Percentiles rank a stretch among this genome's conserved stretches.
These are phyloP conservation scores for Xylaria sp. DNA, from an alignment of 2,329 filamentous ascomycete species.

Conservation along the genomic window DNA sequence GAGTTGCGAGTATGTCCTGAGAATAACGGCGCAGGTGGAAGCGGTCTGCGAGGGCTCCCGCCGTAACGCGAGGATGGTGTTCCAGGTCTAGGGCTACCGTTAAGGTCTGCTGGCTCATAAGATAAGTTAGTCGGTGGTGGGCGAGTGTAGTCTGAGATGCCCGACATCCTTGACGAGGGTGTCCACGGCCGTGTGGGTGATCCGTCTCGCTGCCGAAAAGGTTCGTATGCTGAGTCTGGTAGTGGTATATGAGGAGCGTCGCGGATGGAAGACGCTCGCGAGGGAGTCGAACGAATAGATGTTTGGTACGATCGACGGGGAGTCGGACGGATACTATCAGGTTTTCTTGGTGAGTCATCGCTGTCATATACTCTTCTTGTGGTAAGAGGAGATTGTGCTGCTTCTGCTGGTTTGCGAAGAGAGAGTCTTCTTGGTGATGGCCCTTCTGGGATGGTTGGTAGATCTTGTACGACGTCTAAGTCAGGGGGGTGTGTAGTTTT, in stretches of 20 bases:
- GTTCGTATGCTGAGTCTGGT: constrained; percentile 71
- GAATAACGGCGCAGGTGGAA: constrained; percentile 91
- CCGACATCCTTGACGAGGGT: constrained; percentile 58
- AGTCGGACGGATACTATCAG: constrained; percentile 58
- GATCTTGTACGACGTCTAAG: constrained; percentile 52
- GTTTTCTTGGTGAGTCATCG: constrained; percentile 56
- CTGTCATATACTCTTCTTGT: constrained; percentile 39
- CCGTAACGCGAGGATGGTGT: constrained; percentile 91
- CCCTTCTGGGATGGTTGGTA: constrained; percentile 65
- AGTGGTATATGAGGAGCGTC: constrained; percentile 71
- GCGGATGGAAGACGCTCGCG: constrained; percentile 61
- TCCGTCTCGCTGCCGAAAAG: constrained; percentile 61
- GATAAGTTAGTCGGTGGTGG: constrained; percentile 76
- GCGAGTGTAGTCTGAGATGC: constrained; percentile 71
- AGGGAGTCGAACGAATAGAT: constrained; percentile 61
- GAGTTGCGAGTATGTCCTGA: constrained; percentile 63
- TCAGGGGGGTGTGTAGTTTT: constrained; percentile 47
- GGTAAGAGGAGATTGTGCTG: constrained; percentile 40
- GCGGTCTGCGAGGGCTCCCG: constrained; percentile 84
- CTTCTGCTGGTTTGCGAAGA: constrained; percentile 48
- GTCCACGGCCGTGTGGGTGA: constrained; percentile 71
- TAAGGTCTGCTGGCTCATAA: constrained; percentile 89
- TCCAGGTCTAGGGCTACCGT: constrained; percentile 89
- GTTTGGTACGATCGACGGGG: constrained; percentile 63
- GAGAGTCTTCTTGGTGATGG: constrained; percentile 57